Evolutionary conservation across 768 basidiomycete genomes (phyloP).

Genomic region (Flagelloscypha sp.): DNA sequence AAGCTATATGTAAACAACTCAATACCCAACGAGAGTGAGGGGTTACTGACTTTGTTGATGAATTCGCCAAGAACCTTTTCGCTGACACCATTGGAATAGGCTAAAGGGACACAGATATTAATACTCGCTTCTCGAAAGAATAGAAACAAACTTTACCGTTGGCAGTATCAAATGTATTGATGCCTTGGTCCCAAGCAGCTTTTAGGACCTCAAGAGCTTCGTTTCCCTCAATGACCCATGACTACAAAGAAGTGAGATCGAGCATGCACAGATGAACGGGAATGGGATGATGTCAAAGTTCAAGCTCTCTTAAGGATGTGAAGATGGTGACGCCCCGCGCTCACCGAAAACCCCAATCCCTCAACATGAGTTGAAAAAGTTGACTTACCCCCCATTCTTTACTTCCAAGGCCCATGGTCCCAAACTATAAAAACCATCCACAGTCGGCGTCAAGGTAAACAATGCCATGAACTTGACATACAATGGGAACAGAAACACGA

Average conservation of each 20-base stretch:
- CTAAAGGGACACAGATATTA: conserved; percentile 21
- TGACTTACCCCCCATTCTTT: too few relatives aligned
- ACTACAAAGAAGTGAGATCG: conserved; percentile 10
- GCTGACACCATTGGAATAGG: conserved; percentile 56
- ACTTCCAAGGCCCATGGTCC: conserved; percentile 14
- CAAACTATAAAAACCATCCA: conserved; percentile 7
- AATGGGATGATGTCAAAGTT: too few relatives aligned
- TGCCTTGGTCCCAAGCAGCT: conserved; percentile 43
- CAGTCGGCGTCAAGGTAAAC: too few relatives aligned
- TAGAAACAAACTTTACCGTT: conserved; percentile 21
- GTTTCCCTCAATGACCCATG: conserved; percentile 33
- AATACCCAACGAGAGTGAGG: background rate
- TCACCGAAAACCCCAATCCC: too few relatives aligned
- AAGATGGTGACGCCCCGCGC: too few relatives aligned
- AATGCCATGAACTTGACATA: background rate
- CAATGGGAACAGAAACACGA: conserved; percentile 10
- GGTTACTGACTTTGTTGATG: conserved; percentile 33
- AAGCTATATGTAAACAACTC: too few relatives aligned
- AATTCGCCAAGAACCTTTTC: conserved; percentile 66
- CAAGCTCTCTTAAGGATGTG: too few relatives aligned
- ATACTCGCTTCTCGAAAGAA: conserved; percentile 13
- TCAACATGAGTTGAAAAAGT: too few relatives aligned
- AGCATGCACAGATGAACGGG: conserved; percentile 1
- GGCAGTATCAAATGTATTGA: conserved; percentile 56
- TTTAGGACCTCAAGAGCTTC: conserved; percentile 17